A percentile compares a stretch with the other conserved stretches of the same genome.
phyloP scores from a whole-genome alignment of 768 basidiomycete species.

The Lactarius quietus region DNA sequence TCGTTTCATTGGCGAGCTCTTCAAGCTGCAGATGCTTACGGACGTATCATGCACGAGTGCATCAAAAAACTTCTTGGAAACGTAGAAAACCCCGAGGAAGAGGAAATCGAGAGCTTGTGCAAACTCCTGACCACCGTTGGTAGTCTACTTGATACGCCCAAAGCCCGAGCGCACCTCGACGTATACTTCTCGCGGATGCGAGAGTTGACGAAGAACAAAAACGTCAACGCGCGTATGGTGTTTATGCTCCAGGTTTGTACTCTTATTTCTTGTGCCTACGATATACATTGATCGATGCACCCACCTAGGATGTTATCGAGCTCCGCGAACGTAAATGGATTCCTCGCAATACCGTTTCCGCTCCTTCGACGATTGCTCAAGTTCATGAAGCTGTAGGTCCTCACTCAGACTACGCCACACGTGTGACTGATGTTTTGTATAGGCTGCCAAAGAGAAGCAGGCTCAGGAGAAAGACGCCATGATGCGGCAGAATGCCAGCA shows the following conservation, averaged over 20 bases:
- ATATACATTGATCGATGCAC: constrained; percentile 11
- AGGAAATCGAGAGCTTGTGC: constrained; percentile 95
- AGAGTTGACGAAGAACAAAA: constrained; percentile 67
- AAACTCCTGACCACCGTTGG: constrained; percentile 91
- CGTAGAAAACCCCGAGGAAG: constrained; percentile 93
- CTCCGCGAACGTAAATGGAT: constrained; percentile 83
- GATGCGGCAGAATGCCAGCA: constrained; percentile 59
- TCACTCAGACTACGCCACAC: background rate
- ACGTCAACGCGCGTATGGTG: constrained; percentile 82
- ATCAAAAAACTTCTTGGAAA: constrained; percentile 93
- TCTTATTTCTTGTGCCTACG: constrained; percentile 1
- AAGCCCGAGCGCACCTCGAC: constrained; percentile 83
- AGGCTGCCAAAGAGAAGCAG: constrained; percentile 90
- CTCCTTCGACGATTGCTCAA: constrained; percentile 84
- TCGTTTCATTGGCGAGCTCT: constrained; percentile 98
- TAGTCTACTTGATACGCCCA: constrained; percentile 69
- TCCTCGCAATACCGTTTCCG: constrained; percentile 63
- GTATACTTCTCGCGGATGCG: constrained; percentile 93
- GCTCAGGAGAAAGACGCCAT: constrained; percentile 71
- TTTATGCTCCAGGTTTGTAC: constrained; percentile 88
- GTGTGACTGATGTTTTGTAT: background rate
- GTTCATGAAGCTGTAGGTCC: constrained; percentile 77
- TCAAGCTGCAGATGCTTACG: constrained; percentile 98
- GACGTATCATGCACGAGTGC: constrained; percentile 98
- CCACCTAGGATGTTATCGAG: constrained; percentile 80